These are phyloP conservation scores for Mycena latifolia DNA, from an alignment of 768 basidiomycete species.

Conservation along the genomic window DNA sequence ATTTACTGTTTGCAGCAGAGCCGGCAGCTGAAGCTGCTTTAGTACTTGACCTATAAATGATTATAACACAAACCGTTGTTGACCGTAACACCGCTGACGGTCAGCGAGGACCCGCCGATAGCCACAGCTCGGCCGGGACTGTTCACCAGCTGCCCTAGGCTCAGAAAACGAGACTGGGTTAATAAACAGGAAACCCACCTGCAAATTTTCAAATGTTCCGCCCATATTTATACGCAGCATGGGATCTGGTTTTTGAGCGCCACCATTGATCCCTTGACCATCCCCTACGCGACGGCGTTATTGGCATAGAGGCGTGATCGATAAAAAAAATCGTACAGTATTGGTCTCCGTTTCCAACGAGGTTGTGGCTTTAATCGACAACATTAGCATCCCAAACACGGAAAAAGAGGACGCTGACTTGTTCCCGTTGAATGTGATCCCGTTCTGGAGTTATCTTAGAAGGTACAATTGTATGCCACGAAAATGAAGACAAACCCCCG, in stretches of 20 bases:
- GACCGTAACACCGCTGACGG: slow-evolving; percentile 31
- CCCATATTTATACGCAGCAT: slow-evolving; percentile 38
- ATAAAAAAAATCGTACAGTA: slow-evolving; percentile 19
- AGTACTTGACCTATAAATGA: neutral
- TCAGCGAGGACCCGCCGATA: slow-evolving; percentile 30
- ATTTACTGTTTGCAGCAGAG: slow-evolving; percentile 31
- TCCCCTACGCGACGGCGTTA: neutral
- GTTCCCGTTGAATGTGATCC: neutral
- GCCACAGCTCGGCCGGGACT: slow-evolving; percentile 32
- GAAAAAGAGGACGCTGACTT: neutral
- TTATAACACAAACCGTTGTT: slow-evolving; percentile 26
- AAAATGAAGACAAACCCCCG: neutral
- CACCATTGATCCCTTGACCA: slow-evolving; percentile 31
- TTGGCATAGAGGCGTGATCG: neutral
- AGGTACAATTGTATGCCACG: neutral
- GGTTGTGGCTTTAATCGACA: slow-evolving; percentile 26
- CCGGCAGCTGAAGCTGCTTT: slow-evolving; percentile 28
- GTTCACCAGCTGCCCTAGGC: slow-evolving; percentile 21
- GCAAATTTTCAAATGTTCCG: slow-evolving; percentile 32
- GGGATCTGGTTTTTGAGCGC: slow-evolving; percentile 31
- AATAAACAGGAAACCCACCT: neutral
- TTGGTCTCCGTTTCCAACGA: slow-evolving; percentile 30
- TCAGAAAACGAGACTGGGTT: neutral
- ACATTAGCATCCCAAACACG: neutral
- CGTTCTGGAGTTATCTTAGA: neutral